Evolutionary conservation across 164 flowering plant species (phyloP).

Genomic region (Magnolia kwangsiensis): DNA sequence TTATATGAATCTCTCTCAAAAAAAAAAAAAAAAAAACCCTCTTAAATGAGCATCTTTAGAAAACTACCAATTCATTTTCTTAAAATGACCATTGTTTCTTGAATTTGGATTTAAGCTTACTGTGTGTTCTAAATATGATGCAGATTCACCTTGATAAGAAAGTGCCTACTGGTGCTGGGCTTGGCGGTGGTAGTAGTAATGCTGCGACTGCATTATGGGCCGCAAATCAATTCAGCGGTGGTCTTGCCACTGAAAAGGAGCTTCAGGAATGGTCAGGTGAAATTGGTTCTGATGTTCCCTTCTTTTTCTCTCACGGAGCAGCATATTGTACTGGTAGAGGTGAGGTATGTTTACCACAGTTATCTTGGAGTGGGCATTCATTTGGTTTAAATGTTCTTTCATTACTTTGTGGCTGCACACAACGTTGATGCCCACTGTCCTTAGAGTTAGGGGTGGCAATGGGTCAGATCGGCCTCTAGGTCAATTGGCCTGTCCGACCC

Average conservation of each 20-base stretch:
- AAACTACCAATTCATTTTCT: neutral
- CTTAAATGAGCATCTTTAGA: too few relatives aligned
- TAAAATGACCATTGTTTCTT: neutral
- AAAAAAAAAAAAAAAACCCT: too few relatives aligned
- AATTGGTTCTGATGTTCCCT: slow-evolving; percentile 95
- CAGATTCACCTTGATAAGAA: slow-evolving; percentile 95
- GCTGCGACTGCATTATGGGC: slow-evolving; percentile 99
- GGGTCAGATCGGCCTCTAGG: neutral
- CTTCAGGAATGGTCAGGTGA: slow-evolving; percentile 97
- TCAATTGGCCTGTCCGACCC: neutral
- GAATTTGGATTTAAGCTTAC: neutral
- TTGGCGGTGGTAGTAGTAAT: slow-evolving; percentile 99
- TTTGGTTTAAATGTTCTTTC: neutral
- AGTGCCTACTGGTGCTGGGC: slow-evolving; percentile 98
- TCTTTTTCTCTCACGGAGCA: slow-evolving; percentile 95
- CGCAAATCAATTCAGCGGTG: slow-evolving; percentile 82
- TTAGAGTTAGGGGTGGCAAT: neutral
- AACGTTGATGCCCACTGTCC: neutral
- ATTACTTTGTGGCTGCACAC: neutral
- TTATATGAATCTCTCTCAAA: neutral
- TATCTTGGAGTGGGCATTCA: neutral
- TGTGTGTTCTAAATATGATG: neutral
- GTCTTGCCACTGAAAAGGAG: slow-evolving; percentile 77
- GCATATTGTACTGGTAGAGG: slow-evolving; percentile 99
- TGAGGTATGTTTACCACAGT: slow-evolving; percentile 56